Evolutionary conservation across 768 basidiomycete species (phyloP).

Genomic region (Russula ochroleuca): DNA sequence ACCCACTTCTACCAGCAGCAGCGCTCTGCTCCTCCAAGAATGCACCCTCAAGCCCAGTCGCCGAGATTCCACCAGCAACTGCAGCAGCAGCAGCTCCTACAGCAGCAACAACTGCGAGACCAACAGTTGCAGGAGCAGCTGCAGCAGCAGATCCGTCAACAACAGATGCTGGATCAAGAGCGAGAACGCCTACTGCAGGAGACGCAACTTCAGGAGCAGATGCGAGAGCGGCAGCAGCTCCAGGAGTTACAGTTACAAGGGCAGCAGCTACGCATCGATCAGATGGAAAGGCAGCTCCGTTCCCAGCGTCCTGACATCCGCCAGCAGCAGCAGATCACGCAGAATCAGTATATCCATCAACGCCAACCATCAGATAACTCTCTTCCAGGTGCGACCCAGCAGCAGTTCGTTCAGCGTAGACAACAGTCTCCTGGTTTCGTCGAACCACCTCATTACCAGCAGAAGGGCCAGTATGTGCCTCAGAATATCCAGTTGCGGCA

Average conservation of each 20-base stretch:
- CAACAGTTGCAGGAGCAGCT: constrained; percentile 35
- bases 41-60: constrained; percentile 70
- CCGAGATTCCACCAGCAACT: constrained; percentile 78
- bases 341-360: constrained; percentile 37
- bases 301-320: constrained; percentile 27
- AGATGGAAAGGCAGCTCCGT: constrained; percentile 26
- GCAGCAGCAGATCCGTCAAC: constrained; percentile 26
- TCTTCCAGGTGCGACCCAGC: constrained; percentile 45
- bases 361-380: constrained; percentile 44
- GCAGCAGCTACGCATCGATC: constrained; percentile 25
- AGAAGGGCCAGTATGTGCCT: constrained; percentile 51
- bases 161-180: constrained; percentile 53
- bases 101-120: constrained; percentile 66
- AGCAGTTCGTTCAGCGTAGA: constrained; percentile 44
- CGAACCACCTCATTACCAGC: constrained; percentile 40
- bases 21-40: constrained; percentile 66
- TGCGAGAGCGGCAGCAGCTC: constrained; percentile 38
- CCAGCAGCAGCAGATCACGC: constrained; percentile 29
- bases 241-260: constrained; percentile 34
- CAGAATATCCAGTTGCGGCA: constrained; percentile 72
- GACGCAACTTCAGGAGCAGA: constrained; percentile 55
- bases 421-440: constrained; percentile 37
- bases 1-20: constrained; percentile 40
- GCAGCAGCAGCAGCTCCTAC: constrained; percentile 58
- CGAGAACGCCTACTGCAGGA: constrained; percentile 64